These are phyloP conservation scores for Toxicodendron radicans DNA, from an alignment of 345 rosid genomes.

Conservation along the genomic window DNA sequence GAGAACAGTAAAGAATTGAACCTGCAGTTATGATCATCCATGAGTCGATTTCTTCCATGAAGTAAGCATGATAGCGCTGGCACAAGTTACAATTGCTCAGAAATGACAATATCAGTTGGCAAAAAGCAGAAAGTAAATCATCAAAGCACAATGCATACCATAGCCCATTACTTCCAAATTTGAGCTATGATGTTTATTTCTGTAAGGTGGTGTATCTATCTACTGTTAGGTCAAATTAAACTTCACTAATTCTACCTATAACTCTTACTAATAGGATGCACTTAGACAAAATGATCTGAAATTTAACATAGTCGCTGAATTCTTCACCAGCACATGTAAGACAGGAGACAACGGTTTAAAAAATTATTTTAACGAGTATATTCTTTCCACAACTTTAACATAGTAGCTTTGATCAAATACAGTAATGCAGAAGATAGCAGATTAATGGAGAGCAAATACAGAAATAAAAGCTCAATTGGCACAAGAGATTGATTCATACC, in stretches of 20 bases:
- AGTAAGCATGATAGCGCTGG: slow-evolving; percentile 92
- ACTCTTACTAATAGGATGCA: not conserved
- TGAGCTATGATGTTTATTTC: not conserved
- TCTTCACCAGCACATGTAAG: not conserved
- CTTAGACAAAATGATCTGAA: not conserved
- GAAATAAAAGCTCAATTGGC: not conserved
- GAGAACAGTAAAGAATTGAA: slow-evolving; percentile 30
- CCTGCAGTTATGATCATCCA: slow-evolving; percentile 84
- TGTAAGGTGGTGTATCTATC: not conserved
- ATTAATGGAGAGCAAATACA: not conserved
- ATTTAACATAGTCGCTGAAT: not conserved
- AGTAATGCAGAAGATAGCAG: not conserved
- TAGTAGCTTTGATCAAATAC: not conserved
- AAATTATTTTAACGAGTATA: not conserved
- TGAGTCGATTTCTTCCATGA: slow-evolving; percentile 78
- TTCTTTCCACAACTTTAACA: not conserved
- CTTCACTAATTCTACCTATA: not conserved
- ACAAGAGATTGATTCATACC: slow-evolving; percentile 43
- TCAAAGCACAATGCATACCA: not conserved
- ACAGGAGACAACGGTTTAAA: not conserved
- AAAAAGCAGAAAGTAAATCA: not conserved
- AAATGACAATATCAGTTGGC: not conserved
- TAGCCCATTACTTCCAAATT: not conserved
- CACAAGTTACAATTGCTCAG: slow-evolving; percentile 7
- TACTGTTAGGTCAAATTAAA: not conserved